phyloP scores from a whole-genome alignment of 257 asterid species.

The Verbascum thapsus region DNA sequence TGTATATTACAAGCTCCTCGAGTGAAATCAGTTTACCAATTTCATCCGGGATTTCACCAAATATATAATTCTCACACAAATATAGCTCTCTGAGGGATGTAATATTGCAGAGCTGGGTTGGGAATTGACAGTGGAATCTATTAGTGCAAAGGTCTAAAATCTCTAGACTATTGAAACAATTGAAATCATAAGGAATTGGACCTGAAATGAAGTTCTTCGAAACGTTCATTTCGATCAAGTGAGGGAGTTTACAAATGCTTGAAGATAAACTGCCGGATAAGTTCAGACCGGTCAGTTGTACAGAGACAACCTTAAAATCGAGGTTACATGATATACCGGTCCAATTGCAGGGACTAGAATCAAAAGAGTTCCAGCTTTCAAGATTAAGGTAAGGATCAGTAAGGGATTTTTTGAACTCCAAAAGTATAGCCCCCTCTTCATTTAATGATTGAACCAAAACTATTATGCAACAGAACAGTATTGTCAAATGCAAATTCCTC shows the following conservation, averaged over 20 bases:
- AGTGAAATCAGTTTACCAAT: constrained; percentile 54
- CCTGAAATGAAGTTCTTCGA: constrained; percentile 74
- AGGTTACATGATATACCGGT: constrained; percentile 54
- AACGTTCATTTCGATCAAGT: constrained; percentile 51
- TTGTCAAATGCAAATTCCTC: constrained; percentile 36
- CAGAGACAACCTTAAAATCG: constrained; percentile 45
- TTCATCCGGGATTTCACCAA: constrained; percentile 65
- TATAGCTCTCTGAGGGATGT: constrained; percentile 61
- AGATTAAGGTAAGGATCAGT: constrained; percentile 59
- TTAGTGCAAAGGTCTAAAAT: constrained; percentile 82
- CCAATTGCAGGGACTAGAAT: constrained; percentile 76
- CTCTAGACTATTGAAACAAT: constrained; percentile 44
- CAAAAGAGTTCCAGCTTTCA: constrained; percentile 57
- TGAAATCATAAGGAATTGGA: constrained; percentile 55
- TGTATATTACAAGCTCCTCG: constrained; percentile 79
- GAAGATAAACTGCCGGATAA: constrained; percentile 73
- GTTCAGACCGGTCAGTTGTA: constrained; percentile 52
- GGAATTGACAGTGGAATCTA: constrained; percentile 56
- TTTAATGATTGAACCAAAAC: constrained; percentile 51
- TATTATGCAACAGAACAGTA: constrained; percentile 44
- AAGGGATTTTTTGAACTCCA: constrained; percentile 60
- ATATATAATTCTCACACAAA: constrained; percentile 71
- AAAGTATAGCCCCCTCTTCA: constrained; percentile 66
- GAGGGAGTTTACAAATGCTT: constrained; percentile 57
- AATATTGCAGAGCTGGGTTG: constrained; percentile 48